phyloP scores from a whole-genome alignment of 306 rosid genomes.

The Hylodesmum podocarpum region DNA sequence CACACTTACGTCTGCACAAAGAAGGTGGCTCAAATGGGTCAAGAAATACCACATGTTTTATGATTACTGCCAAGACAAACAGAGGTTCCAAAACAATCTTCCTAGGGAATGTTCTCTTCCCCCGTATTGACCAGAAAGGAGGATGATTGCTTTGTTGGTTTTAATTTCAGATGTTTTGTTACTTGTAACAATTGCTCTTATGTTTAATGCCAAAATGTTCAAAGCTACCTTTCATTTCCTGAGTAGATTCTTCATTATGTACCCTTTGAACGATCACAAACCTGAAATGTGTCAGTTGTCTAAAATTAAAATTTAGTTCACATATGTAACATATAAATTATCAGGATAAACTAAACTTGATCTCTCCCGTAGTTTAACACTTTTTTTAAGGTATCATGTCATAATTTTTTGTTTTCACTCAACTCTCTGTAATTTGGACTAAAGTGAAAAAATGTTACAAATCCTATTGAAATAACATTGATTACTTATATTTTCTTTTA shows the following conservation, averaged over 20 bases:
- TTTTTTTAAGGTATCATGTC: too few species aligned
- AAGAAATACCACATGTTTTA: constrained; percentile 73
- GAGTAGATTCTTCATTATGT: not conserved
- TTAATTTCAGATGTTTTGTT: not conserved
- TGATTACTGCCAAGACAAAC: constrained; percentile 73
- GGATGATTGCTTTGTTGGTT: not conserved
- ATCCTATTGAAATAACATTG: too few species aligned
- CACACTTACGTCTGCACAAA: constrained; percentile 52
- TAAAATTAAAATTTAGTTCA: not conserved
- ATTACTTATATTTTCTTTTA: too few species aligned
- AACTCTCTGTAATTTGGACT: too few species aligned
- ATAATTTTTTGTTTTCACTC: too few species aligned
- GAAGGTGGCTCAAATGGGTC: constrained; percentile 83
- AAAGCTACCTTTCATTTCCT: constrained; percentile 6
- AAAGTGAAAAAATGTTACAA: too few species aligned
- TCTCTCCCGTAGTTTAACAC: too few species aligned
- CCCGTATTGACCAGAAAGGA: constrained; percentile 52
- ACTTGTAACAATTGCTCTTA: not conserved
- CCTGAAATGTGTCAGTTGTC: not conserved
- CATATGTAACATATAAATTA: not conserved
- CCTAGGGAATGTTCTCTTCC: constrained; percentile 90
- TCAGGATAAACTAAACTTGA: too few species aligned
- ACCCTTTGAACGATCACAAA: constrained; percentile 27
- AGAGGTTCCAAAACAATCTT: constrained; percentile 71
- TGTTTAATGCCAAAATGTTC: not conserved